phyloP scores from a whole-genome alignment of 306 rosid species.

The Rosa multiflora region DNA sequence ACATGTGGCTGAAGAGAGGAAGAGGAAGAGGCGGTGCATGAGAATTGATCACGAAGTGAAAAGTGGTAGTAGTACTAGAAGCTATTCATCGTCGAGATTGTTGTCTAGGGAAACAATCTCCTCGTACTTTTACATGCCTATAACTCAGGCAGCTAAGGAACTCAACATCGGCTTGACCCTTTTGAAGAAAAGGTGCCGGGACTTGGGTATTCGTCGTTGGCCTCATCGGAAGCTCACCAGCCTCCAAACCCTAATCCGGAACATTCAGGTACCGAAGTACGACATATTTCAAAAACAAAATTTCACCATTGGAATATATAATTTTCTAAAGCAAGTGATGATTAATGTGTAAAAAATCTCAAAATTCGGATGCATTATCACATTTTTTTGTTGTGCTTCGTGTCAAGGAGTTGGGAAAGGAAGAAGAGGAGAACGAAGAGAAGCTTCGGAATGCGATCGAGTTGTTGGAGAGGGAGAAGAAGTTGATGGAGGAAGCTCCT shows the following conservation, averaged over 20 bases:
- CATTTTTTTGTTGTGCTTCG: neutral
- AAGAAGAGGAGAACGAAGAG: constrained; percentile 35
- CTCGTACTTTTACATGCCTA: constrained; percentile 76
- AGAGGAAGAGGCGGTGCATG: neutral
- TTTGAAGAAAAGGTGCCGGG: constrained; percentile 83
- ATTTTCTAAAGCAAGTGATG: neutral
- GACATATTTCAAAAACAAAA: too few relatives aligned
- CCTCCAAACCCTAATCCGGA: constrained; percentile 68
- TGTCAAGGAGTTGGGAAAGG: constrained; percentile 52
- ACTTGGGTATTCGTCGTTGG: constrained; percentile 84
- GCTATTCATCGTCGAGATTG: constrained; percentile 22
- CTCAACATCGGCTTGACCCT: constrained; percentile 78
- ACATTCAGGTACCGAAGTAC: constrained; percentile 48
- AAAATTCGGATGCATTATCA: neutral
- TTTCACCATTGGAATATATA: neutral
- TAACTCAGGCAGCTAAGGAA: constrained; percentile 71
- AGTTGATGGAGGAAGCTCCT: constrained; percentile 67
- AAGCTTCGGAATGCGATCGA: constrained; percentile 51
- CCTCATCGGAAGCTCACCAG: constrained; percentile 88
- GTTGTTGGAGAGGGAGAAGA: constrained; percentile 70
- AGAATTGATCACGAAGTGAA: constrained; percentile 18
- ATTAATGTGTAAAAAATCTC: too few relatives aligned
- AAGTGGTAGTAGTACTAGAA: neutral
- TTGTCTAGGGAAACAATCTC: constrained; percentile 50
- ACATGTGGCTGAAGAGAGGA: constrained; percentile 7